Base-by-base conservation (phyloP, 352 stramenopile genomes). In the Globisporangium cederbergense region DNA sequence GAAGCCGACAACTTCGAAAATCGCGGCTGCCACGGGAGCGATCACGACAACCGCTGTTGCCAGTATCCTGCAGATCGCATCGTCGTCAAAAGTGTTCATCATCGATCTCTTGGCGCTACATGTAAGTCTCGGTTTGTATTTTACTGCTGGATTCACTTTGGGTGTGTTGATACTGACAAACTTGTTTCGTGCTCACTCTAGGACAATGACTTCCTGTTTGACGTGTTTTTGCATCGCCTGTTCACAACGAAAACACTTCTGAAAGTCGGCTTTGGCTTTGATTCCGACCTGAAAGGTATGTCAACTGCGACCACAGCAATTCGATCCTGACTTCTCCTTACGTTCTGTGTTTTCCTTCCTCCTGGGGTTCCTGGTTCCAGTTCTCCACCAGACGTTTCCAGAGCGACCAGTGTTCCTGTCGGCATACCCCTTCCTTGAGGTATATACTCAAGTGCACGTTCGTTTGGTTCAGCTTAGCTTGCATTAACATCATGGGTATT, bases 241-340 rank as follows among this genome's bases (percentile, higher is more conserved):
- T 74, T 91, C 20, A 67, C 60, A 3, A 77, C 67, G 3, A 49
- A 47, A 6, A 25, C 51, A 6, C 65, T 77, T 32, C 45, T 91
- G 16, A 89, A 89, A 65, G 42, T 89, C 13, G 79, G 81, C 3
- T 91, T 91, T 66, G 77, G 77, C 25, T 91, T 91, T 52, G 75
- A 86, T n/a, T 85, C 81, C 0, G 81, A 91, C 40, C 62, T 91
- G 25, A 86, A 82, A 87, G 79, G 81, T 87, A 65, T 30, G 36
- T n/a, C 3, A 40, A 38, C 28, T 6, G 5, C 25, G 25, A 28
- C 25, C 2, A 1, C 25, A 28, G 25, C 25, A 28, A 28, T 28
- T 28, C 25, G 25, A 38, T 14, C 14, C 14, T 7, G 6, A 1
- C 49, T 38, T 34, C 28, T 56, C 28, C 7, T 16, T 4, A 6